A percentile compares a stretch with the other conserved stretches of the same genome.
Conservation (phyloP, 352 stramenopile species). For the Pythium chondricola region DNA sequence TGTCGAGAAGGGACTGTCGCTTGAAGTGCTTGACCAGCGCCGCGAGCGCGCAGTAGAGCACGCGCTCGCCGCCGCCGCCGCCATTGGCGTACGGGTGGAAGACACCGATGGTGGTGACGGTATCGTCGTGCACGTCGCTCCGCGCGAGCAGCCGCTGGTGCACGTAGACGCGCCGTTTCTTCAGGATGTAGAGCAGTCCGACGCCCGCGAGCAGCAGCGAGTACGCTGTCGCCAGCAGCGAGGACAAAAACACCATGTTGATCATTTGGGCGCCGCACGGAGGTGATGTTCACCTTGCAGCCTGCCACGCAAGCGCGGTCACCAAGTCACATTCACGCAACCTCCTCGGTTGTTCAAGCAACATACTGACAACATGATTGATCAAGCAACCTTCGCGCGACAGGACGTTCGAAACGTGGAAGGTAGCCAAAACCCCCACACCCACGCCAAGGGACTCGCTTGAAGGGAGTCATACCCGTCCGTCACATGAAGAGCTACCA, state of each 20-base stretch:
- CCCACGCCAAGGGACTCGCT: too few relatives aligned
- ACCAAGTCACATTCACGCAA: slow-evolving; percentile 11
- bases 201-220: slow-evolving; percentile 18
- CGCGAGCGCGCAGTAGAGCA: slow-evolving; percentile 95
- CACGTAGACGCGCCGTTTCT: slow-evolving; percentile 34
- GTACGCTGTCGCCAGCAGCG: slow-evolving; percentile 19
- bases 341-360: not conserved
- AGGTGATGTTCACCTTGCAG: too few relatives aligned
- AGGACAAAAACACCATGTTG: slow-evolving; percentile 23
- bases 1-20: not conserved
- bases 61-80: slow-evolving; percentile 96
- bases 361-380: slow-evolving; percentile 12
- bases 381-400: slow-evolving; percentile 7
- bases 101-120: slow-evolving; percentile 70
- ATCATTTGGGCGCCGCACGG: too few relatives aligned
- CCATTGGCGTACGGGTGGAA: slow-evolving; percentile 95
- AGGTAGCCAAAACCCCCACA: not conserved
- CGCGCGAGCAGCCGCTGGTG: slow-evolving; percentile 20
- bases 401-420: not conserved
- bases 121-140: slow-evolving; percentile 19
- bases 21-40: slow-evolving; percentile 61
- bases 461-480: too few relatives aligned
- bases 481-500: too few relatives aligned
- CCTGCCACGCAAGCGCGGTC: too few relatives aligned
- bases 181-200: slow-evolving; percentile 26